Base-by-base conservation (phyloP, 2,329 filamentous ascomycete genomes). In the Colletotrichum sojae region DNA sequence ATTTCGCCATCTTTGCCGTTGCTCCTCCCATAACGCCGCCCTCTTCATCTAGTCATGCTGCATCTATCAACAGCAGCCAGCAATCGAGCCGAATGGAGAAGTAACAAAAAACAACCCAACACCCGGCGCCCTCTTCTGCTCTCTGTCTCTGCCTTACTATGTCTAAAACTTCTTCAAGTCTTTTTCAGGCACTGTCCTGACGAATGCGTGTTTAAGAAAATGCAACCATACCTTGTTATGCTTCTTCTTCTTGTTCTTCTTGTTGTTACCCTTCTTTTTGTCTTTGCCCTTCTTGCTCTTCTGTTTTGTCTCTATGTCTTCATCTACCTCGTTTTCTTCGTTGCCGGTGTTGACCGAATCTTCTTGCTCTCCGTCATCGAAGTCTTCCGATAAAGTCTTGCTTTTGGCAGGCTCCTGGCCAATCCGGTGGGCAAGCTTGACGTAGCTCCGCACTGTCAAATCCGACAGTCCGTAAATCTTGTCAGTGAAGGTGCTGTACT, bases 401-500 rank as follows among this genome's bases (percentile, higher is more conserved):
- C 68, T 64, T 25, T 73, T 76, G 45, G 69, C 73, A 60, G 20
- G 74, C 62, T 73, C 70, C 67, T 88, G 83, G 2, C 92, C 93
- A 75, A 98, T 97, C 63, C 91, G 86, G 71, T 91, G 89, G 12
- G 96, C 96, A 55, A 98, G 85, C 70, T 92, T 87, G 52, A 98
- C 83, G 77, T 92, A 92, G 77, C 90, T 97, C 71, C 89, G 86
- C 60, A 98, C 92, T 0, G 95, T 98, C 78, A 99, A 82, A 79
- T 98, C 95, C 51, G 88, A 85, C 74, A 98, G 80, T 70, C 89
- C 87, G 78, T 95, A 98, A 1, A 91, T 79, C 67, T 89, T 82
- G 77, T 98, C 94, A 22, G 90, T 87, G 63, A 89, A 91, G 0
- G 95, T 98, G 78, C 91, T 90, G 78, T 99, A 99, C 78, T 97